Base-by-base conservation (phyloP, 164 flowering plant species). In the Taxillus chinensis region DNA sequence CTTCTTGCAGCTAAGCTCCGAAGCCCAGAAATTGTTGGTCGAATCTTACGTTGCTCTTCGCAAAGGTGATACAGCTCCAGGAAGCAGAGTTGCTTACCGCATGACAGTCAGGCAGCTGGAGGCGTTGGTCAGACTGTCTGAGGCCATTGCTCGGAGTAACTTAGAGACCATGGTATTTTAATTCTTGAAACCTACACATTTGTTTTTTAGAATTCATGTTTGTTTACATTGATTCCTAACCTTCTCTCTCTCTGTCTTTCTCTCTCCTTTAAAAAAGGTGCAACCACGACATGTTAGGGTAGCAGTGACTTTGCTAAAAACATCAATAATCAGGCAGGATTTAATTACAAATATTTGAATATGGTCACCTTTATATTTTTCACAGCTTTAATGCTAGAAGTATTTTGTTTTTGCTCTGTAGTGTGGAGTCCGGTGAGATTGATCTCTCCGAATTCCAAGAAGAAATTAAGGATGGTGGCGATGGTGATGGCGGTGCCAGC, bases 51-150 rank as follows among this genome's bases (percentile, higher is more conserved):
- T 93, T 65, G 72, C 84, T 56, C 95, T 93, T 45, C 89, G 99
- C 8, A 77, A 85, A 71, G 92, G 92, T 54, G 97, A 93, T 80
- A 78, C 92, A 60, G 70, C 92, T 74, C 97, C 96, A 14, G 97
- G 97, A 4, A 82, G 88, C 67, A 90, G 85, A 75, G 97, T 90
- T 79, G 97, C 98, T 64, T 90, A 88, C 65, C 79, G 99, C 49
- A 93, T 93, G 97, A 93, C 99, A 13, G 99, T 90, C 62, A 86
- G 97, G 72, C 98, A 93, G 78, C 86, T 93, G 51, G 99, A 93
- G 74, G 95, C 99, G 55, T 73, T 90, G 68, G 75, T 93, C 68
- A 83, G 98, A 73, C 76, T 93, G 27, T 90, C 98, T 5, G 98
- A 93, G 71, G 95, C 96, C 64, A 82, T 93, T 74, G 96, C 97